phyloP scores from a whole-genome alignment of 768 basidiomycete genomes.

The Rhodotorula kratochvilovae region DNA sequence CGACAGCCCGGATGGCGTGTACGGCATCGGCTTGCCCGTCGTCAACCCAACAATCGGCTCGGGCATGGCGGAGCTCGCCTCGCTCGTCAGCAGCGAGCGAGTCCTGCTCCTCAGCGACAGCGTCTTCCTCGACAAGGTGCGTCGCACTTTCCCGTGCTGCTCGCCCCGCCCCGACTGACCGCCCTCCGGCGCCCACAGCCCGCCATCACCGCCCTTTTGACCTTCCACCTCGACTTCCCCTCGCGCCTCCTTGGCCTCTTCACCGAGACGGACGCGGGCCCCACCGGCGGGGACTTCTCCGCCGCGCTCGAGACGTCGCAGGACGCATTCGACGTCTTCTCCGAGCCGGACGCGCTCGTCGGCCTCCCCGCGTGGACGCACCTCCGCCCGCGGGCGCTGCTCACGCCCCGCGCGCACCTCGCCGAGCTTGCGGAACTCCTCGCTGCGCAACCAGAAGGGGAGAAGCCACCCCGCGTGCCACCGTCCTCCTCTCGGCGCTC shows the following conservation, averaged over 20 bases:
- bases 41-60: constrained; percentile 15
- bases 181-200: background rate
- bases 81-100: constrained; percentile 1
- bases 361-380: constrained; percentile 14
- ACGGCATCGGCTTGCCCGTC: constrained; percentile 3
- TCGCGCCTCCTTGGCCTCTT: constrained; percentile 23
- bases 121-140: constrained; percentile 31
- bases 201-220: constrained; percentile 18
- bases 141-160: background rate
- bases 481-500: constrained; percentile 20
- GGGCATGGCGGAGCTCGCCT: constrained; percentile 11
- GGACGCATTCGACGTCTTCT: constrained; percentile 11
- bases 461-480: constrained; percentile 18
- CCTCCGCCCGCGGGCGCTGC: constrained; percentile 21
- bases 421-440: constrained; percentile 12
- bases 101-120: constrained; percentile 29
- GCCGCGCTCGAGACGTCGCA: background rate
- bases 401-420: constrained; percentile 15
- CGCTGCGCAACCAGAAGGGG: too few species aligned
- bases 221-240: constrained; percentile 24
- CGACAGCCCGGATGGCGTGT: constrained; percentile 19
- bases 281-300: background rate
- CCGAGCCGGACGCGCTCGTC: constrained; percentile 21
- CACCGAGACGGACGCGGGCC: background rate
- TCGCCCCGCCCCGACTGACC: background rate